Evolutionary conservation across 2,329 filamentous ascomycete species (phyloP).

Genomic region (Pezicula neosporulosa): DNA sequence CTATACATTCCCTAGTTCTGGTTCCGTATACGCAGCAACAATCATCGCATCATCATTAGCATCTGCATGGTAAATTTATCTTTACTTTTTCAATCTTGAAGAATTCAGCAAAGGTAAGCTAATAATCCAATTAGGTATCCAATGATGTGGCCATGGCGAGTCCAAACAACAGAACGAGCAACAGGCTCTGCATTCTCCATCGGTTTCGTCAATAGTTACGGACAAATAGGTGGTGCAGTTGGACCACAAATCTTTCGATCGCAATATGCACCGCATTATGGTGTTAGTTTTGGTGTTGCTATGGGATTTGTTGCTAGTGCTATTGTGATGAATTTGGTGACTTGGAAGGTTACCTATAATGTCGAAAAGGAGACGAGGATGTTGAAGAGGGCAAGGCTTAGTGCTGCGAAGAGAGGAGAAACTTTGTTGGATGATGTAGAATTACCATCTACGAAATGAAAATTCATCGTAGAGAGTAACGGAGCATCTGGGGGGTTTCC

Average conservation of each 20-base stretch:
- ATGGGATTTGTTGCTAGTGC: conserved; percentile 43
- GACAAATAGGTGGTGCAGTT: conserved; percentile 45
- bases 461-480: no score
- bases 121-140: conserved; percentile 36
- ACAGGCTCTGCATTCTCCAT: conserved; percentile 48
- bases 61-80: no score
- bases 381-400: conserved; percentile 36
- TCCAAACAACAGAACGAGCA: conserved; percentile 41
- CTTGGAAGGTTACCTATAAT: conserved; percentile 42
- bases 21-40: no score
- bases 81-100: no score
- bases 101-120: no score
- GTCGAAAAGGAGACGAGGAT: conserved; percentile 41
- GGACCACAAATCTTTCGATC: conserved; percentile 43
- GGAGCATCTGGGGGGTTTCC: no score
- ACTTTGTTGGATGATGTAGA: conserved; percentile 39
- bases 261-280: conserved; percentile 42
- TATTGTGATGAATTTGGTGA: conserved; percentile 34
- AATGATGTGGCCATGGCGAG: conserved; percentile 50
- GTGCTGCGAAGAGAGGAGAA: conserved; percentile 36
- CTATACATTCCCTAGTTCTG: no score
- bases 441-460: neutral
- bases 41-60: no score
- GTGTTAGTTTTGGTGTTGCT: conserved; percentile 37
- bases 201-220: conserved; percentile 47